phyloP scores from a whole-genome alignment of 2,329 filamentous ascomycete genomes.

The Helminthosporium solani region DNA sequence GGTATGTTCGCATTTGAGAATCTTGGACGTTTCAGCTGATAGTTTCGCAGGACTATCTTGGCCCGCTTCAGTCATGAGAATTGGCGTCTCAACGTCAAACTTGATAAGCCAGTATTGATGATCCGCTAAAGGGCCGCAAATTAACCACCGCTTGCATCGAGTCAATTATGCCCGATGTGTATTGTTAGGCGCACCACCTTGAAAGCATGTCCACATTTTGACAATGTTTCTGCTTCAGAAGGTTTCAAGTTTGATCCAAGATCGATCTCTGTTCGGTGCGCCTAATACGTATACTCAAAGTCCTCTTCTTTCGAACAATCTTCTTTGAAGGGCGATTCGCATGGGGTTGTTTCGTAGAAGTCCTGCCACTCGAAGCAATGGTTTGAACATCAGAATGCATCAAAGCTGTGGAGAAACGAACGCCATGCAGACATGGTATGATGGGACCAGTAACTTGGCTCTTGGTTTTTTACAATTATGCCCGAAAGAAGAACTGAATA shows the following conservation, averaged over 20 bases:
- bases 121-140: background rate
- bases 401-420: constrained; percentile 5
- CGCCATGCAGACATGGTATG: constrained; percentile 1
- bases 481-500: constrained; percentile 29
- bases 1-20: constrained; percentile 32
- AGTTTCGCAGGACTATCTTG: constrained; percentile 42
- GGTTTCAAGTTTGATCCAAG: background rate
- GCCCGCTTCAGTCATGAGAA: constrained; percentile 26
- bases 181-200: background rate
- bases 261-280: background rate
- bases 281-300: background rate
- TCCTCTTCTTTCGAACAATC: background rate
- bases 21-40: constrained; percentile 13
- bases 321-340: background rate
- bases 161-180: background rate
- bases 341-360: background rate
- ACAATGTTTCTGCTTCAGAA: background rate
- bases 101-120: background rate
- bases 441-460: constrained; percentile 5
- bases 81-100: background rate
- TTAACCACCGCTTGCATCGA: background rate
- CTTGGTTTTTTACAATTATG: constrained; percentile 8
- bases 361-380: background rate
- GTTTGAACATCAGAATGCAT: constrained; percentile 2
- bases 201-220: background rate